Evolutionary conservation across 139 green algal genomes (phyloP), one percentile per base, ranked within the genome.

Genomic region (Chlamydomonas sphaeroides): DNA sequence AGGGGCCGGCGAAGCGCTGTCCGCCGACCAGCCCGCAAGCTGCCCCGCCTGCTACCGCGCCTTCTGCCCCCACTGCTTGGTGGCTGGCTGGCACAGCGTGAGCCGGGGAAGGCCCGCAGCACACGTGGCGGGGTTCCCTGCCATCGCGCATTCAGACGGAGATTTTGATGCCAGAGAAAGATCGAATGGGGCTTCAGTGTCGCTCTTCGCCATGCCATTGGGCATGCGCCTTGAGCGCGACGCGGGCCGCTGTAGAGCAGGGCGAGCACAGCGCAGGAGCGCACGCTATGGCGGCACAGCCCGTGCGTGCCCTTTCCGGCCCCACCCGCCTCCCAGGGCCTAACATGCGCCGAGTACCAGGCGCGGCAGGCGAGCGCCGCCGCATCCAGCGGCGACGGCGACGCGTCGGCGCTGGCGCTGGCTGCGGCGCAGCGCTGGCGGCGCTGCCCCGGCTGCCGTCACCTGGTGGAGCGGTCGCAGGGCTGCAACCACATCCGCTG

Each of bases 401-500:
- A 91, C 7, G 76, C 63, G 0, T 86, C 84, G 4, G 78, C 77
- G 1, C 81, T 91, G 32, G 59, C 62, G 8, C 80, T 91, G 48
- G 69, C 74, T 5, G 53, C 38, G 32, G 32, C 72, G 25, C 38
- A 78, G 30, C 6, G 48, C 32, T 89, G 88, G 87, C 71, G 80
- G 84, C 74, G 65, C 8, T 92, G 89, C 78, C 89, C 86, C 11
- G 56, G 63, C 30, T 92, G 89, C 28, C 45, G 74, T 5, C 1
- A 30, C 3, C 5, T 74, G 67, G 42, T 74, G 28, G 84, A 91
- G 67, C 81, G 82, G 36, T 85, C 14, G 2, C 72, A 86, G 33
- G 90, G 90, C 53, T 90, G 89, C 87, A 90, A 86, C 65, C 83
- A 90, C 73, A 88, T 92, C 76, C 26, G 30, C 23, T 92, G 89